These are phyloP conservation scores for Podospora sp. DNA, from an alignment of 495 filamentous ascomycete species.

Conservation along the genomic window DNA sequence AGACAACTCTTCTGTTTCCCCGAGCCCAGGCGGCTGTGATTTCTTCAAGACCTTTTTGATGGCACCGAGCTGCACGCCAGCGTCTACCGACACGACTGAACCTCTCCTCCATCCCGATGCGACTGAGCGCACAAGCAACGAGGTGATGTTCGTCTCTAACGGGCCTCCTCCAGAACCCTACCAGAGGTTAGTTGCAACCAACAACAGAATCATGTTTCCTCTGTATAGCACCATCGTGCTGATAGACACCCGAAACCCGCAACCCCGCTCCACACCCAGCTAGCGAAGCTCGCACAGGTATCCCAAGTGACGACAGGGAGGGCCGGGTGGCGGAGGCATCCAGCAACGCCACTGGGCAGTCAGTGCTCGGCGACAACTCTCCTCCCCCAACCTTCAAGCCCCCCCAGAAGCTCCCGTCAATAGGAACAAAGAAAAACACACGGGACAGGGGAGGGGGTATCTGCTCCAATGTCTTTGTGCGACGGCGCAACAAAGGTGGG, in stretches of 20 bases:
- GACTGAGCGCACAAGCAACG: constrained; percentile 81
- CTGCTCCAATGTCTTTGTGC: constrained; percentile 2
- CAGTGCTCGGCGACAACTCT: too few relatives aligned
- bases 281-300: too few relatives aligned
- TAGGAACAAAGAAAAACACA: background rate
- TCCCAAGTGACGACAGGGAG: too few relatives aligned
- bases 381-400: background rate
- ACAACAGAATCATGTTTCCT: background rate
- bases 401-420: background rate
- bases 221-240: background rate
- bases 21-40: constrained; percentile 49
- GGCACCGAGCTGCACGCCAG: constrained; percentile 83
- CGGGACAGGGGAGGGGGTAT: background rate
- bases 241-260: background rate
- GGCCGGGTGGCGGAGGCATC: background rate
- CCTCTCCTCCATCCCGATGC: constrained; percentile 75
- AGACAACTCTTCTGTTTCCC: constrained; percentile 34
- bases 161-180: constrained; percentile 93
- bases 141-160: constrained; percentile 84
- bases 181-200: constrained; percentile 19
- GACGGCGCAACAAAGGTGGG: background rate
- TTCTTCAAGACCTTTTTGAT: constrained; percentile 71
- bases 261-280: background rate
- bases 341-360: background rate
- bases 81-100: constrained; percentile 87